Percentiles rank a stretch among this genome's conserved stretches.
Evolutionary conservation across 805 yeast species (phyloP).

Genomic region (Starmerella riodocensis): DNA sequence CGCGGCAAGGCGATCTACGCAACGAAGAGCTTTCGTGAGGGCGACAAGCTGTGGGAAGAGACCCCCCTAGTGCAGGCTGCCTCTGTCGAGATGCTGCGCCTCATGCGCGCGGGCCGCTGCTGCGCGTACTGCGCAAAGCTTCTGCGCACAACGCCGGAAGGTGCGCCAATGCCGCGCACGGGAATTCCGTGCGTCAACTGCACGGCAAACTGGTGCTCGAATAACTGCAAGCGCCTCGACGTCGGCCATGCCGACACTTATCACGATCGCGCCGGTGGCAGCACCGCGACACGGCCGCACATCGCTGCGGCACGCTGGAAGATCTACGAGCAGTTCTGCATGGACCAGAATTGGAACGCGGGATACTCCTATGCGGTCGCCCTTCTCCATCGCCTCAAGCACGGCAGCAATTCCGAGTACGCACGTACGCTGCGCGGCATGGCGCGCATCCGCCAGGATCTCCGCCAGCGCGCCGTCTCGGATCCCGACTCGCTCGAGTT

Average conservation of each 20-base stretch:
- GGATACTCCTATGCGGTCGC: constrained; percentile 51
- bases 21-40: constrained; percentile 34
- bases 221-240: constrained; percentile 44
- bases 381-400: constrained; percentile 31
- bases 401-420: constrained; percentile 8
- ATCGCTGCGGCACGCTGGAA: constrained; percentile 33
- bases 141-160: constrained; percentile 25
- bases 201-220: constrained; percentile 58
- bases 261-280: constrained; percentile 43
- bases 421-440: constrained; percentile 42
- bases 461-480: constrained; percentile 41
- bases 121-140: constrained; percentile 62
- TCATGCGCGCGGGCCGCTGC: constrained; percentile 49
- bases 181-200: constrained; percentile 44
- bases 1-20: constrained; percentile 55
- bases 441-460: constrained; percentile 57
- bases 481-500: constrained; percentile 32
- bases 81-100: constrained; percentile 48
- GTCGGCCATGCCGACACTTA: constrained; percentile 42
- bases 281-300: constrained; percentile 26
- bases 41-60: constrained; percentile 51
- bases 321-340: constrained; percentile 46
- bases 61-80: constrained; percentile 48
- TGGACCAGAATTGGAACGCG: constrained; percentile 53
- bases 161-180: constrained; percentile 19